phyloP scores from a whole-genome alignment of 805 yeast species.

The Candida suzukii region DNA sequence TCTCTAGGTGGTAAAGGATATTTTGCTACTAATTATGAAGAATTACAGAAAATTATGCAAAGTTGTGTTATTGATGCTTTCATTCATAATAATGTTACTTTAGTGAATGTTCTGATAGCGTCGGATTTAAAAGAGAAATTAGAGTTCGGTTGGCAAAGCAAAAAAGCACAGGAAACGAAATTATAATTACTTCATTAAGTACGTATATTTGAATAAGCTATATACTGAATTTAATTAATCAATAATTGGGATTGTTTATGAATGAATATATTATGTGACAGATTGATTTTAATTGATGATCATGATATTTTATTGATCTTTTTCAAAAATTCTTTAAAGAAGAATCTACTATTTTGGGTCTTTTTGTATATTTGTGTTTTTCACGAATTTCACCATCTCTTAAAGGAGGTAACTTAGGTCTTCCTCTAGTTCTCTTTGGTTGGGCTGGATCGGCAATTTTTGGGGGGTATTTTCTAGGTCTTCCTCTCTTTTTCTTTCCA shows the following conservation, averaged over 20 bases:
- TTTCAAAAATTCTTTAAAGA: too few relatives aligned
- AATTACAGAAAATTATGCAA: slow-evolving; percentile 28
- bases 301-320: too few relatives aligned
- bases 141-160: slow-evolving; percentile 66
- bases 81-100: slow-evolving; percentile 28
- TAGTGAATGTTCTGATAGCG: slow-evolving; percentile 57
- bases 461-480: slow-evolving; percentile 16
- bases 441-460: background rate
- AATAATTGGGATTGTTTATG: too few relatives aligned
- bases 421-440: slow-evolving; percentile 19
- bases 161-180: slow-evolving; percentile 18
- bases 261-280: background rate
- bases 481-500: slow-evolving; percentile 16
- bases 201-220: too few relatives aligned
- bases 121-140: slow-evolving; percentile 48
- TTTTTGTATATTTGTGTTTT: slow-evolving; percentile 17
- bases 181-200: background rate
- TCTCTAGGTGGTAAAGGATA: slow-evolving; percentile 54
- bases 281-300: background rate
- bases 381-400: slow-evolving; percentile 12
- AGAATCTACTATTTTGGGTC: background rate
- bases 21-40: slow-evolving; percentile 32
- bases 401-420: slow-evolving; percentile 22
- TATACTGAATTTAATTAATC: too few relatives aligned
- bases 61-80: slow-evolving; percentile 26